Conservation (phyloP, 371 early-diverging fungal genomes). For the Mucor racemosus region DNA sequence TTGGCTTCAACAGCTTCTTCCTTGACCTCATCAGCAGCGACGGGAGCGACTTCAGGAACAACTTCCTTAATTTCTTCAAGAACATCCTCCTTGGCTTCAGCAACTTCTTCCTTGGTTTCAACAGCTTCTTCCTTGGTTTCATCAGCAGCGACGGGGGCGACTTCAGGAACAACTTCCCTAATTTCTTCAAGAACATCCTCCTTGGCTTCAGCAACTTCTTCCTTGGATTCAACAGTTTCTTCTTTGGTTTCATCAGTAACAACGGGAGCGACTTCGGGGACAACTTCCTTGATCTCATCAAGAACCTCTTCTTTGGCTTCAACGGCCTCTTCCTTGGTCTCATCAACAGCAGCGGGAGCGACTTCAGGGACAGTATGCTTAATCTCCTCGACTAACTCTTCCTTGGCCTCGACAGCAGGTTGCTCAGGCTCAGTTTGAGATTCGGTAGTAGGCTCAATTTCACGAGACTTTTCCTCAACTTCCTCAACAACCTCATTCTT, state of each 20-base stretch:
- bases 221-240: slow-evolving; percentile 6
- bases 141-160: slow-evolving; percentile 10
- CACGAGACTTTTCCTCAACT: slow-evolving; percentile 21
- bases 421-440: slow-evolving; percentile 20
- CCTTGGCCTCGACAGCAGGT: slow-evolving; percentile 29
- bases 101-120: slow-evolving; percentile 28
- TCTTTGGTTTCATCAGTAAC: slow-evolving; percentile 6
- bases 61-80: slow-evolving; percentile 19
- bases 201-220: slow-evolving; percentile 8
- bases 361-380: slow-evolving; percentile 19
- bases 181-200: slow-evolving; percentile 13
- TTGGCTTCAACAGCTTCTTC: slow-evolving; percentile 33
- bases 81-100: slow-evolving; percentile 26
- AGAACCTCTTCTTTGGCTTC: slow-evolving; percentile 12
- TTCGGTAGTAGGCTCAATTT: slow-evolving; percentile 13
- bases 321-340: slow-evolving; percentile 8
- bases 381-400: slow-evolving; percentile 23
- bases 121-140: slow-evolving; percentile 17
- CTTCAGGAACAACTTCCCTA: slow-evolving; percentile 20
- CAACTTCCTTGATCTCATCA: slow-evolving; percentile 24
- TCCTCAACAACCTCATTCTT: slow-evolving; percentile 18
- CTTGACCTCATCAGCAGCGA: slow-evolving; percentile 24
- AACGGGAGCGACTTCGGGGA: background rate
- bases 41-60: slow-evolving; percentile 19
- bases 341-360: slow-evolving; percentile 3